Conservation (phyloP, 352 stramenopile genomes). For the Elongisporangium undulatum region DNA sequence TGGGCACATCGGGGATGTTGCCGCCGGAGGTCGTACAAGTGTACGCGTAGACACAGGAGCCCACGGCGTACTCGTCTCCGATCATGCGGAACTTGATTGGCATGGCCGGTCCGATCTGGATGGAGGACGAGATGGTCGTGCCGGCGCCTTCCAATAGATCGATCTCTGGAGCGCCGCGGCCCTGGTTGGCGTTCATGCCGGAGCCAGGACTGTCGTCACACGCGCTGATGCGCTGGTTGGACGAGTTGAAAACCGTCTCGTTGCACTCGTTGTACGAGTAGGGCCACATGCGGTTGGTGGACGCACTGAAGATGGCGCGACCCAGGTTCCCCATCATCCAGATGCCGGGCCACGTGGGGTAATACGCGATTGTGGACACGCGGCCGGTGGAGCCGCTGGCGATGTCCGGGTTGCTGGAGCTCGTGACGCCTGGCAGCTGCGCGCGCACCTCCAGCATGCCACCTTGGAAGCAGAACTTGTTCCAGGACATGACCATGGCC, state of each 20-base stretch:
- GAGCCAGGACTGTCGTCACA: constrained; percentile 91
- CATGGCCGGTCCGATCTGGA: constrained; percentile 85
- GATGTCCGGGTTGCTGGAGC: constrained; percentile 40
- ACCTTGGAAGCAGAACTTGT: constrained; percentile 92
- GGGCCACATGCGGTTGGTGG: constrained; percentile 94
- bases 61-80: constrained; percentile 7
- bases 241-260: constrained; percentile 38
- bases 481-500: constrained; percentile 87
- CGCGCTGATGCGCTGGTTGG: constrained; percentile 77
- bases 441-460: constrained; percentile 88
- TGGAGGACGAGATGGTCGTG: constrained; percentile 82
- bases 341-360: constrained; percentile 90
- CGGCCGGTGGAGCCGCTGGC: constrained; percentile 21
- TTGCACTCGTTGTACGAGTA: constrained; percentile 95
- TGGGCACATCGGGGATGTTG: constrained; percentile 37
- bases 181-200: constrained; percentile 85
- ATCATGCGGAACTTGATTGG: constrained; percentile 44
- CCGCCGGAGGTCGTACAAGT: constrained; percentile 35
- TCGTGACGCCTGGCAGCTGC: constrained; percentile 81
- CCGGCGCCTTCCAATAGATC: constrained; percentile 92
- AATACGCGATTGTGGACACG: constrained; percentile 53
- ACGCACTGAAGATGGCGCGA: constrained; percentile 93
- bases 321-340: constrained; percentile 96
- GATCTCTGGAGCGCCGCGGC: constrained; percentile 93
- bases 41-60: constrained; percentile 36